phyloP scores from a whole-genome alignment of 192 early-diverging fungal genomes.

The Rhizophagus sp. region DNA sequence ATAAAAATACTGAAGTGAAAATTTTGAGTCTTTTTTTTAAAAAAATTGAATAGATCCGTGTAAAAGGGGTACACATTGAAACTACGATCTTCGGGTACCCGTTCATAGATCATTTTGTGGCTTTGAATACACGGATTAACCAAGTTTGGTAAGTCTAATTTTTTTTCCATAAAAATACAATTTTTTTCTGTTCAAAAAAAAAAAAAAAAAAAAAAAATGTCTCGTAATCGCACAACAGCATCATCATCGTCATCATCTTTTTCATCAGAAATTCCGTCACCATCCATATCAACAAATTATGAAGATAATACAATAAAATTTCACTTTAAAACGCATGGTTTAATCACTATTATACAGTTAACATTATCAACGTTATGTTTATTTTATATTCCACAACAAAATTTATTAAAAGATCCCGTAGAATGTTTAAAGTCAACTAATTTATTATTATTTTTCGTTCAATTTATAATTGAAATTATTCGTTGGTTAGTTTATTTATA shows the following conservation, averaged over 20 bases:
- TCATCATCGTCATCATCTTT: too few relatives aligned
- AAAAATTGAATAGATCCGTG: too few relatives aligned
- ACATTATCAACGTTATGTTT: slow-evolving; percentile 3
- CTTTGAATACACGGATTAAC: too few relatives aligned
- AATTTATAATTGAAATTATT: slow-evolving; percentile 15
- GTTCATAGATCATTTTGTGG: too few relatives aligned
- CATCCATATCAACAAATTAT: neutral
- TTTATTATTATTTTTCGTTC: slow-evolving; percentile 2
- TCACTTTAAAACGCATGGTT: slow-evolving; percentile 3
- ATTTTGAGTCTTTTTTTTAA: too few relatives aligned
- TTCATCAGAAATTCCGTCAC: neutral
- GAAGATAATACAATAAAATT: neutral
- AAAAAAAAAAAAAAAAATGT: neutral
- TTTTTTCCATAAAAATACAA: too few relatives aligned
- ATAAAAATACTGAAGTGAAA: too few relatives aligned
- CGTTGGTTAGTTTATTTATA: slow-evolving; percentile 24
- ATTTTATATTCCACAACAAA: slow-evolving; percentile 9
- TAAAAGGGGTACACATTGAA: too few relatives aligned
- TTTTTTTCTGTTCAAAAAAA: too few relatives aligned
- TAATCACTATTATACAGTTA: slow-evolving; percentile 14
- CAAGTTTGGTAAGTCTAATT: too few relatives aligned
- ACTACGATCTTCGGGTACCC: too few relatives aligned
- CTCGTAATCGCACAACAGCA: neutral
- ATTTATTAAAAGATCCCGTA: slow-evolving; percentile 22
- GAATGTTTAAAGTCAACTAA: neutral